phyloP scores from a whole-genome alignment of 192 early-diverging fungal species.

The Coemansia sp. region DNA sequence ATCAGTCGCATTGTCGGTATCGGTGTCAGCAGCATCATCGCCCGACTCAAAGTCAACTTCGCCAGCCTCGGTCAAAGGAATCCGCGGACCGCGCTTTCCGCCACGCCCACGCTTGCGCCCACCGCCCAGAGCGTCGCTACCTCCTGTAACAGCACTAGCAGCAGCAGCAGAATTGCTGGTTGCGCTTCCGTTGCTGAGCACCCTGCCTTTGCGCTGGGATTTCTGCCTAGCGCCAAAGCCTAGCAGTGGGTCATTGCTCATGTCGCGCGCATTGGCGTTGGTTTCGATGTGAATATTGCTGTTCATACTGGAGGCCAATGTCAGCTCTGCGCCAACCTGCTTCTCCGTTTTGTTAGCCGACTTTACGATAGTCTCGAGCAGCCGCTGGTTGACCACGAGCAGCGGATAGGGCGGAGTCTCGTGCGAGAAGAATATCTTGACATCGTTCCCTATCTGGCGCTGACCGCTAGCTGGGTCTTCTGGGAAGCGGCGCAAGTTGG shows the following conservation, averaged over 20 bases:
- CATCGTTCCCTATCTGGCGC: slow-evolving; percentile 16
- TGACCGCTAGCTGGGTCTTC: slow-evolving; percentile 13
- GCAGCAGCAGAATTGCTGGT: neutral
- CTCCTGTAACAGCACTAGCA: slow-evolving; percentile 3
- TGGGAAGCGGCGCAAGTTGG: slow-evolving; percentile 42
- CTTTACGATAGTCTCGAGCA: slow-evolving; percentile 32
- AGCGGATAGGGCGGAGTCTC: slow-evolving; percentile 49
- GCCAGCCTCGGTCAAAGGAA: slow-evolving; percentile 16
- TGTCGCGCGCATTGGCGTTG: slow-evolving; percentile 45
- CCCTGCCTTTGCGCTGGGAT: slow-evolving; percentile 3
- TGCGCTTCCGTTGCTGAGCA: neutral
- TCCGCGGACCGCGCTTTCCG: slow-evolving; percentile 19
- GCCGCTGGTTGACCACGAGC: slow-evolving; percentile 42
- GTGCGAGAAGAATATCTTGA: slow-evolving; percentile 45
- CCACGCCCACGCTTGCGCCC: slow-evolving; percentile 4
- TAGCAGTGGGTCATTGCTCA: neutral
- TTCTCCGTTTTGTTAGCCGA: slow-evolving; percentile 13
- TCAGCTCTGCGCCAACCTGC: slow-evolving; percentile 40
- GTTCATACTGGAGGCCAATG: slow-evolving; percentile 55
- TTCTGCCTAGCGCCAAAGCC: slow-evolving; percentile 6
- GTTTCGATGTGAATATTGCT: slow-evolving; percentile 56
- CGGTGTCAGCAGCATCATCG: slow-evolving; percentile 12
- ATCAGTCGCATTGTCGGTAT: slow-evolving; percentile 1
- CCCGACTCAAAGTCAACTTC: slow-evolving; percentile 38
- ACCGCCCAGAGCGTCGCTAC: neutral